Conservation (phyloP, 2,329 filamentous ascomycete species). For the Kalaharituber pfeilii region DNA sequence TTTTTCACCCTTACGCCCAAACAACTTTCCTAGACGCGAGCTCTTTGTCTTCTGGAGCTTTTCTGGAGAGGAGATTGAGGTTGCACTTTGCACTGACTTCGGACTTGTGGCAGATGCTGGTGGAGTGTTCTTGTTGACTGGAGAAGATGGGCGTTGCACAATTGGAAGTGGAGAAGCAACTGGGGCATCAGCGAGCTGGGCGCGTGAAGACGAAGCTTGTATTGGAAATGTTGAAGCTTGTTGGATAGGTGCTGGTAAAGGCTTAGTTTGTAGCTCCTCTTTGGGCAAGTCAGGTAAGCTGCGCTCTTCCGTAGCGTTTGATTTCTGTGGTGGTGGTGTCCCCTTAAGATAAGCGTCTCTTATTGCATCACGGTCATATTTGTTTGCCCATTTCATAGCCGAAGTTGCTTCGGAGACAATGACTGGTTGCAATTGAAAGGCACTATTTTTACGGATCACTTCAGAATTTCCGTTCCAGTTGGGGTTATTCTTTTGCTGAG, state of each 20-base stretch:
- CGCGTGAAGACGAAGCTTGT: not conserved
- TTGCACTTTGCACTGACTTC: not conserved
- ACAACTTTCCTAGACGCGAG: not conserved
- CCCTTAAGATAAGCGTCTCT: slow-evolving; percentile 58
- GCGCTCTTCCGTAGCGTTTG: slow-evolving; percentile 22
- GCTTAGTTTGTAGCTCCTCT: slow-evolving; percentile 18
- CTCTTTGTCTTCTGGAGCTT: slow-evolving; percentile 1
- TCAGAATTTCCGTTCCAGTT: slow-evolving; percentile 38
- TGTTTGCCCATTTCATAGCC: slow-evolving; percentile 91
- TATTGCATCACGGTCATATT: slow-evolving; percentile 79
- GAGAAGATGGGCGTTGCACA: not conserved
- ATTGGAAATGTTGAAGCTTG: not conserved
- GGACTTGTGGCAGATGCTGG: not conserved
- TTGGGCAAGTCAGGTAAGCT: slow-evolving; percentile 25
- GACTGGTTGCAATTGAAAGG: slow-evolving; percentile 70
- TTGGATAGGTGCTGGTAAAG: not conserved
- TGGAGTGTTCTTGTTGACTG: not conserved
- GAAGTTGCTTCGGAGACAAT: slow-evolving; percentile 76
- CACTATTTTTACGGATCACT: slow-evolving; percentile 64
- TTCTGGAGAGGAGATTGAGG: not conserved
- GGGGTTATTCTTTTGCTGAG: slow-evolving; percentile 34
- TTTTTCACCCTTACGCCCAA: not conserved
- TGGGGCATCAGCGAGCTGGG: not conserved
- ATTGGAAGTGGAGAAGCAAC: not conserved
- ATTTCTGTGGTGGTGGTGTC: slow-evolving; percentile 12